A percentile compares a stretch with the other conserved stretches of the same genome.
phyloP scores from a whole-genome alignment of 1,284 basidiomycete species.

The Austroboletus novae-zelandiae region DNA sequence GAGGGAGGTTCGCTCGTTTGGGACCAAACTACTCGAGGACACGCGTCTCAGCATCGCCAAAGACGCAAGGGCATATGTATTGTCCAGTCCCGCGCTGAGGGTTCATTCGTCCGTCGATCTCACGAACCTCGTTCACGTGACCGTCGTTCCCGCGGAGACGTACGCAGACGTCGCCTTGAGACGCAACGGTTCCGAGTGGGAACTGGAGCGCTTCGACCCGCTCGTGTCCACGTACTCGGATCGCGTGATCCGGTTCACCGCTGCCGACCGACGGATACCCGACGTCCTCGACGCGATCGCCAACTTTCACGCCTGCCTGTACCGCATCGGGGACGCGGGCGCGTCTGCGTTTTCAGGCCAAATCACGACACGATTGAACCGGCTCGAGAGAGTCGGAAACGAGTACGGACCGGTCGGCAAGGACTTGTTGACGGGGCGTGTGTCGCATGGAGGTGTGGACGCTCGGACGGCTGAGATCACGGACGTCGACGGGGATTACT shows the following conservation, averaged over 20 bases:
- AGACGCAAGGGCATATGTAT: constrained; percentile 12
- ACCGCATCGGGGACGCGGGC: constrained; percentile 7
- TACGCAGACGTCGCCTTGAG: constrained; percentile 9
- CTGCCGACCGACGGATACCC: not conserved
- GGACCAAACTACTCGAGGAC: constrained; percentile 15
- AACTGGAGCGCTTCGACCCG: constrained; percentile 16
- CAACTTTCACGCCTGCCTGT: constrained; percentile 22
- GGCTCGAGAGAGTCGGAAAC: not conserved
- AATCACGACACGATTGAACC: constrained; percentile 9
- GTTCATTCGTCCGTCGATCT: constrained; percentile 8
- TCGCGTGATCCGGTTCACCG: constrained; percentile 4
- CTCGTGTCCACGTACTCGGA: constrained; percentile 9
- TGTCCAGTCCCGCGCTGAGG: constrained; percentile 10
- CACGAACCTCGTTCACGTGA: not conserved
- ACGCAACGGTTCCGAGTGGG: constrained; percentile 7
- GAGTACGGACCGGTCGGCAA: constrained; percentile 9
- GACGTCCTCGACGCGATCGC: constrained; percentile 15
- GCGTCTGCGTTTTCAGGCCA: constrained; percentile 11
- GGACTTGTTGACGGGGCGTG: constrained; percentile 8
- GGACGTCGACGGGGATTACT: constrained; percentile 11
- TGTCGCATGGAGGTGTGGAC: constrained; percentile 3
- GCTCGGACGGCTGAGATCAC: constrained; percentile 14
- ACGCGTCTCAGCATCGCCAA: too few species aligned
- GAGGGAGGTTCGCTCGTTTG: constrained; percentile 11
- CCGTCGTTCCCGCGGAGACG: constrained; percentile 6